Base-by-base conservation (phyloP, 2,329 filamentous ascomycete species). In the Cercospora sp. region DNA sequence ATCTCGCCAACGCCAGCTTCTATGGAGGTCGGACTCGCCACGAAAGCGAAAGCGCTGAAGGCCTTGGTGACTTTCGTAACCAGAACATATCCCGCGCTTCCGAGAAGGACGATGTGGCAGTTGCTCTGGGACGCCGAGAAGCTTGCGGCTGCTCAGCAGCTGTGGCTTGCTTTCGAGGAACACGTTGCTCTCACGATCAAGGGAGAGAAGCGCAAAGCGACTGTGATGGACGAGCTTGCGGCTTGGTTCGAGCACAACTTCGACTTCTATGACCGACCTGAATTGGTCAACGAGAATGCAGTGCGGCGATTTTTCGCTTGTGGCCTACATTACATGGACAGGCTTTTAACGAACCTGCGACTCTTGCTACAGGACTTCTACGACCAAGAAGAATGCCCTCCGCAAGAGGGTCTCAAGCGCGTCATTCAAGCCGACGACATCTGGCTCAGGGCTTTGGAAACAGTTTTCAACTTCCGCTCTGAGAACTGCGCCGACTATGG, bases 51-150 rank as follows among this genome's bases (percentile, higher is more conserved):
- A 64, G 93, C 93, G 28, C 81, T 98, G 53, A 87, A 89, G 70
- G 89, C 91, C 65, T 85, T 99, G 63, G 91, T 92, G 64, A 81
- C 84, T 2, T 89, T 95, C 72, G 81, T 98, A 12, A 85, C 86
- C 70, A 85, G 85, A 5, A 88, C 90, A 33, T 89, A 89, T 68
- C 81, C 82, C 33, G 82, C 87, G 2, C 79, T 98, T 5, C 87
- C 91, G 70, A 87, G 88, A 48, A 82, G 81, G 26, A 89, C 89
- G 1, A 89, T 89, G 72, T 98, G 94, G 93, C 85, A 86, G 70
- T 81, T 99, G 33, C 82, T 99, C n/a, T 91, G 89, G 84, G 89
- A 94, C 75, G 94, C 94, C 0, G 95, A 99, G 79, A 97, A 94
- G 79, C 86, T 98, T 81, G 88, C 90, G 53, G 91, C 93, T 39